Base-by-base conservation (phyloP, 805 yeast genomes). In the Starmerella cellae region DNA sequence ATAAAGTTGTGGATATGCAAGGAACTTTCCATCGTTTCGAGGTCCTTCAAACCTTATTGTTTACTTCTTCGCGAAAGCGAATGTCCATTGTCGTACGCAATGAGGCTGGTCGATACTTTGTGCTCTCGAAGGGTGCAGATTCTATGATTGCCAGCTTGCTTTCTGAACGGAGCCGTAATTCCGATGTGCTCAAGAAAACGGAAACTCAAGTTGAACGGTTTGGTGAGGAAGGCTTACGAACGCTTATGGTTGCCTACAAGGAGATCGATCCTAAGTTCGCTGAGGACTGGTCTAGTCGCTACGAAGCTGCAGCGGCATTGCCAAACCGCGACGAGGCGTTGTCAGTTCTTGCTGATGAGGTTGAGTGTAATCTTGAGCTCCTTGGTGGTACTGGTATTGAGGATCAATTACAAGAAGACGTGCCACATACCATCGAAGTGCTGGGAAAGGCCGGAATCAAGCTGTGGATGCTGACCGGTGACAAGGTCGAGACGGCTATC, bases 321-420 rank as follows among this genome's bases (percentile, higher is more conserved):
- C 74, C 68, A 17, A 66, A 74, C 43, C 67, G 88, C 44, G 88
- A 80, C 16, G 73, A 61, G 22, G 54, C 61, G 31, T 65, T 78
- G 52, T 82, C 73, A 29, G 48, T 50, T 22, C 67, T 76, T 22
- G 72, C 74, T 21, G 75, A 70, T 34, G 75, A 74, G 43, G 66
- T 82, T 41, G 93, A 81, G 58, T 57, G 59, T 2, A 71, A 66
- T 21, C 66, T 81, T 37, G 58, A 60, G 2, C 63, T 81, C 39
- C 60, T 81, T 38, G 91, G 91, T 17, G 83, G 85, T 19, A 81
- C 91, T 16, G 91, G 85, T 11, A 80, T 81, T 55, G 91, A 81
- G 58, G 91, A 81, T 56, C 66, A 80, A 51, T 67, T 81, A 38
- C 91, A 81, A 57, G 76, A 73, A 32, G 87, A 84, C 45, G 91